phyloP scores from a whole-genome alignment of 345 rosid species.

The Euclidium syriacum region DNA sequence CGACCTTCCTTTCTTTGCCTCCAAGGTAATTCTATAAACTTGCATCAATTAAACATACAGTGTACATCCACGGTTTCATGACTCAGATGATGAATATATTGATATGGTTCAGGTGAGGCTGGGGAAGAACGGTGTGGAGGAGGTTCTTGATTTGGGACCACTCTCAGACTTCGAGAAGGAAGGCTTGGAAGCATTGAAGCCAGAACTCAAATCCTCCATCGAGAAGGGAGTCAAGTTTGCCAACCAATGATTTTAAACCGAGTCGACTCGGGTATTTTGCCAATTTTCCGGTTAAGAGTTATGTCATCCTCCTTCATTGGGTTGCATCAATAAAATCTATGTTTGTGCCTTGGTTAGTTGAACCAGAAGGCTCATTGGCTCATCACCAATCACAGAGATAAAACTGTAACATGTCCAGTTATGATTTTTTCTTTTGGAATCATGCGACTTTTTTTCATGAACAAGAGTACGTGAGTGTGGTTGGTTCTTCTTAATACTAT shows the following conservation, averaged over 20 bases:
- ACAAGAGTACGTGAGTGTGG: neutral
- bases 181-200: conserved; percentile 57
- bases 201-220: conserved; percentile 46
- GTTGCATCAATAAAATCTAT: conserved; percentile 16
- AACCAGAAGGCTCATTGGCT: conserved; percentile 9
- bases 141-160: conserved; percentile 49
- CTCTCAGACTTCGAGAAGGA: conserved; percentile 55
- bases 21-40: conserved; percentile 49
- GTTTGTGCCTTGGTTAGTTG: conserved; percentile 3
- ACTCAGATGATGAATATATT: neutral
- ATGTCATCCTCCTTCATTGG: neutral
- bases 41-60: neutral
- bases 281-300: conserved; percentile 21
- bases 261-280: conserved; percentile 2
- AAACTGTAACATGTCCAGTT: conserved; percentile 4
- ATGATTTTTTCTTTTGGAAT: neutral
- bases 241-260: conserved; percentile 24
- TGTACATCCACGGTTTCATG: neutral
- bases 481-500: neutral
- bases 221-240: conserved; percentile 42
- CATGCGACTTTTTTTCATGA: neutral
- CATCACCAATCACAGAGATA: neutral
- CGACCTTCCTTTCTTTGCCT: conserved; percentile 85
- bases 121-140: conserved; percentile 64
- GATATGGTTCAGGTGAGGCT: conserved; percentile 49